Evolutionary conservation across 257 asterid genomes (phyloP), one percentile per base, ranked within the genome.

Genomic region (Marsdenia floribunda): DNA sequence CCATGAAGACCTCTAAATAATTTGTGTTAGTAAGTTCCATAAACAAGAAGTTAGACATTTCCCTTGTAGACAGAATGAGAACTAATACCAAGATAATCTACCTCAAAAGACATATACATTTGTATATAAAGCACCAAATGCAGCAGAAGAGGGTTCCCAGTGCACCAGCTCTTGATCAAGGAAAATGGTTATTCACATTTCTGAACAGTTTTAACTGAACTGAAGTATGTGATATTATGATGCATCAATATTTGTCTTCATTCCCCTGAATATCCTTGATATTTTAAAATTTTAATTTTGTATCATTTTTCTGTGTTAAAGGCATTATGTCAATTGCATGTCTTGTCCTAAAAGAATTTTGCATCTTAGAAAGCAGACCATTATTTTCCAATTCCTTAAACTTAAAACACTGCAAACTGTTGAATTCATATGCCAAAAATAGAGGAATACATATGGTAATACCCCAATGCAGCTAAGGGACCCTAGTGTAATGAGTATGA

Each of bases 31-130:
- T 16, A 66, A 66, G 24, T 66, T 38, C 33, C 50, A 38, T 18
- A 16, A 64, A 21, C n/a, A 38, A 35, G 15, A 66, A 38, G 70
- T 19, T 64, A 64, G 70, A 7, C 44, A 33, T 33, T 13, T 61
- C 21, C 40, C n/a, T 47, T 50, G 71, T 75, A 78, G 50, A 14
- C 46, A 44, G 42, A 12, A 19, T 3, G 26, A 10, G 61, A 40
- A 72, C 75, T 64, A 42, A 72, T 72, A 26, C 60, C 19, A 22
- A 65, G 54, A 40, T 15, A 53, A 71, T 16, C 71, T 26, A 58
- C 19, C 21, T 61, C 70, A 72, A 12, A 29, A 71, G 59, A 52
- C 29, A 52, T 47, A 3, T 40, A 46, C 42, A 71, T 42, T 10
- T 70, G 70, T 16, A 2, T 18, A 16, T 22, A 49, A 6, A 8